Evolutionary conservation across 805 yeast species (phyloP).

Genomic region (Kregervanrija fluxuum): DNA sequence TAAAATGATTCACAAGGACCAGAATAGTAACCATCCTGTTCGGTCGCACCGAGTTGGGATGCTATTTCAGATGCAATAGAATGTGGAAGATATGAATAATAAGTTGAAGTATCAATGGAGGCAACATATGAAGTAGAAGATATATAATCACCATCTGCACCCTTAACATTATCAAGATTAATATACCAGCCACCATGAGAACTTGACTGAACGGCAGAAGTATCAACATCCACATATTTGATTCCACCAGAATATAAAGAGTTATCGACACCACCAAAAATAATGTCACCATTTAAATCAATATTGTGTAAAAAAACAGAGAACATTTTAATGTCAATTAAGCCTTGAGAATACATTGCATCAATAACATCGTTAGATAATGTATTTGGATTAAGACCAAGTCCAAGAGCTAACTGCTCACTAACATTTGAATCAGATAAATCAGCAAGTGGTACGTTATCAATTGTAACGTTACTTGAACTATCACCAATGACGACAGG

Average conservation of each 20-base stretch:
- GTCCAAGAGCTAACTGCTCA: not conserved
- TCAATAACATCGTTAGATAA: slow-evolving; percentile 15
- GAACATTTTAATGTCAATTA: slow-evolving; percentile 20
- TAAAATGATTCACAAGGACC: too few species aligned
- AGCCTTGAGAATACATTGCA: slow-evolving; percentile 20
- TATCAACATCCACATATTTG: slow-evolving; percentile 11
- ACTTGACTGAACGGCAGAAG: slow-evolving; percentile 1
- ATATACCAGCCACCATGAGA: slow-evolving; percentile 13
- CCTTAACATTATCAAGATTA: slow-evolving; percentile 10
- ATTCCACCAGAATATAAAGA: slow-evolving; percentile 21
- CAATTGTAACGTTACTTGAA: too few species aligned
- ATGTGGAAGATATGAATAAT: slow-evolving; percentile 42
- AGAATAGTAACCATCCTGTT: slow-evolving; percentile 11
- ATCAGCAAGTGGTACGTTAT: too few species aligned
- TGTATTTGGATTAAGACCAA: slow-evolving; percentile 1
- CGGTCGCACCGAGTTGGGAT: slow-evolving; percentile 11
- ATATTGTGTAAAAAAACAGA: slow-evolving; percentile 23
- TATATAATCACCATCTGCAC: slow-evolving; percentile 8
- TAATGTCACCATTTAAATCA: slow-evolving; percentile 20
- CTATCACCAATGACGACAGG: too few species aligned
- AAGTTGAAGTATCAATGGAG: slow-evolving; percentile 50
- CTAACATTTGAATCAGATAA: too few species aligned
- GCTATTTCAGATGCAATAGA: slow-evolving; percentile 14
- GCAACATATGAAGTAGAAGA: slow-evolving; percentile 22
- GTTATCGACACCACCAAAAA: slow-evolving; percentile 28